phyloP scores from a whole-genome alignment of 371 early-diverging fungal species.

The Haplosporangium sp. region DNA sequence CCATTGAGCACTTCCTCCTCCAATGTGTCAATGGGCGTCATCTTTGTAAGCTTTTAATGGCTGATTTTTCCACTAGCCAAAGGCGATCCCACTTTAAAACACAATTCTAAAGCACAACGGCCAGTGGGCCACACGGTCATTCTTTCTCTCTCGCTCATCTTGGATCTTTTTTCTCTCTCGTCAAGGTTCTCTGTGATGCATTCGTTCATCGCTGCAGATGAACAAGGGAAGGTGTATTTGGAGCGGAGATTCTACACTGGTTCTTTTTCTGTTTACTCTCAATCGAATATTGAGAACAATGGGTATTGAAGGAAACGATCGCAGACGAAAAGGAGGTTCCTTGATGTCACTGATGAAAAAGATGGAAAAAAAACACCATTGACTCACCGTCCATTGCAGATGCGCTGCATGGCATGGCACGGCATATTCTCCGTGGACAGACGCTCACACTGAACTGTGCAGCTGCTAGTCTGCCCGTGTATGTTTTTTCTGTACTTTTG shows the following conservation, averaged over 20 bases:
- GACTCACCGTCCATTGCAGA: no score
- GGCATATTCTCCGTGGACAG: no score
- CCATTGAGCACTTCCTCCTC: background rate
- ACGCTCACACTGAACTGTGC: background rate
- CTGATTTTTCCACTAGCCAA: background rate
- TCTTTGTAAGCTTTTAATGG: background rate
- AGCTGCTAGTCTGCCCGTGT: background rate
- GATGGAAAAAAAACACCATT: background rate
- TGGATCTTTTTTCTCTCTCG: background rate
- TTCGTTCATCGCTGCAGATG: no score
- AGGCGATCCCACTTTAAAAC: background rate
- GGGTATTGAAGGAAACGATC: no score
- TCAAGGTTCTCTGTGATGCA: no score
- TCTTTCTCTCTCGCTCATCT: background rate
- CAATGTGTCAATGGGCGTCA: background rate
- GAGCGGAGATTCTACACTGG: slow-evolving; percentile 11
- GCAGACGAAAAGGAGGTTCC: no score
- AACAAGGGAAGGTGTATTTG: background rate
- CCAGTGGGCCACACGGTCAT: slow-evolving; percentile 20
- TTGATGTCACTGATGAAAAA: no score
- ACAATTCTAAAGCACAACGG: slow-evolving; percentile 25
- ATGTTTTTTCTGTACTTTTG: background rate
- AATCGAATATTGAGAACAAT: no score
- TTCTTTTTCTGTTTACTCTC: background rate
- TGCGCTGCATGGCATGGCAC: background rate